A percentile compares a stretch with the other conserved stretches of the same genome.
Conservation (phyloP, 2,329 filamentous ascomycete species). For the Alternaria infectoria region DNA sequence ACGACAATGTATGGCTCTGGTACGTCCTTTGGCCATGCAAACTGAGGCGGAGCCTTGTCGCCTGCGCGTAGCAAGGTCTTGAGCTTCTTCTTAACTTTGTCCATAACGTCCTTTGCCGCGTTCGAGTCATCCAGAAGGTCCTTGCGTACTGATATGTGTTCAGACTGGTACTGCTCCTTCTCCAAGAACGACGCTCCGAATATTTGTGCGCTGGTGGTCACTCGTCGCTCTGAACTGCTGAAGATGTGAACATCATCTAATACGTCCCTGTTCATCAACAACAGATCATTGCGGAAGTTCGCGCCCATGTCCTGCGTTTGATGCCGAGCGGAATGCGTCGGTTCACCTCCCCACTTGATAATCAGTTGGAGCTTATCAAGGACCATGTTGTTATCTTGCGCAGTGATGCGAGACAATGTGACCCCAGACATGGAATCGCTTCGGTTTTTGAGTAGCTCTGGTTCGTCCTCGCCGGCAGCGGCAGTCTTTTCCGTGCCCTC, state of each 20-base stretch:
- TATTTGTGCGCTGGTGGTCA: conserved; percentile 95
- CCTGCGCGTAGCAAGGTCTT: conserved; percentile 91
- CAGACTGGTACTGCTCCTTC: conserved; percentile 80
- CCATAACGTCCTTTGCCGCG: conserved; percentile 98
- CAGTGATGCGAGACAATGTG: conserved; percentile 92
- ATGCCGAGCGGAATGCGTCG: conserved; percentile 95
- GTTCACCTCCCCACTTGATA: conserved; percentile 98
- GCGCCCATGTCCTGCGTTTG: conserved; percentile 94
- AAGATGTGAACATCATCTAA: conserved; percentile 93
- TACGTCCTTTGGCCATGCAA: conserved; percentile 95
- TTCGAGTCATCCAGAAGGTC: conserved; percentile 97
- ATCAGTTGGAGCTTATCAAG: conserved; percentile 96
- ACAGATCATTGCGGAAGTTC: conserved; percentile 93
- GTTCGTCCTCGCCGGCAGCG: conserved; percentile 19
- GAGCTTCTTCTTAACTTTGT: conserved; percentile 99
- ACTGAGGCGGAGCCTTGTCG: conserved; percentile 91
- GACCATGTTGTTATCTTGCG: conserved; percentile 88
- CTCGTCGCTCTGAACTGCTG: conserved; percentile 92
- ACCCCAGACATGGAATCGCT: conserved; percentile 88
- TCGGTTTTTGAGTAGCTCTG: conserved; percentile 37
- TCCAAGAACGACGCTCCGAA: conserved; percentile 90
- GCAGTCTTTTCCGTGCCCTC: conserved; percentile 31
- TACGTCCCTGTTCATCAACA: conserved; percentile 89
- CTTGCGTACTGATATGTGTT: conserved; percentile 90
- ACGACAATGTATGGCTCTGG: conserved; percentile 94